phyloP scores from a whole-genome alignment of 2,329 filamentous ascomycete species.

The Fusarium sp. region DNA sequence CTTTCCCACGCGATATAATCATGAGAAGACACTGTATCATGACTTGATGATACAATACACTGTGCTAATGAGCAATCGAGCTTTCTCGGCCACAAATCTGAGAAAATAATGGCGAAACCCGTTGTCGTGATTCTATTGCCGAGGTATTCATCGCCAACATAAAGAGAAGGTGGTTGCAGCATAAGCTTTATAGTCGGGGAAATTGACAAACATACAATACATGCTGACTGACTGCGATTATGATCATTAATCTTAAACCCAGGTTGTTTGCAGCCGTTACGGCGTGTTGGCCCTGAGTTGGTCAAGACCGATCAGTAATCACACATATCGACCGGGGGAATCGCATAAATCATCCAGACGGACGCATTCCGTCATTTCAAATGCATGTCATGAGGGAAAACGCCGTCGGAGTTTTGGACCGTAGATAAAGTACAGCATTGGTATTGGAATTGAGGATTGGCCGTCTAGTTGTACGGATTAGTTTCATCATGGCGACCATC shows the following conservation, averaged over 20 bases:
- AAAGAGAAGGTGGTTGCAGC: rapidly evolving
- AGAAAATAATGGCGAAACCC: neutral
- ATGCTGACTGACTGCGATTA: neutral
- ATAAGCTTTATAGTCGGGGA: slow-evolving; percentile 1
- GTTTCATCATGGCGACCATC: slow-evolving; percentile 16
- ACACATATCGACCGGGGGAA: neutral
- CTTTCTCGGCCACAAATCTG: too few relatives aligned
- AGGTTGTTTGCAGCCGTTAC: neutral
- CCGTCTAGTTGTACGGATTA: neutral
- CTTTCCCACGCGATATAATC: neutral
- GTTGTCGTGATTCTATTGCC: neutral
- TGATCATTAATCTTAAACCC: slow-evolving; percentile 33
- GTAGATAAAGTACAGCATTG: neutral
- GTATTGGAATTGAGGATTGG: neutral
- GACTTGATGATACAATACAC: neutral
- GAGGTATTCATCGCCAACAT: neutral
- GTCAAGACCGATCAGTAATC: slow-evolving; percentile 35
- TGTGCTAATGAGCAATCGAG: neutral
- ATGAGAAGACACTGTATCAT: neutral
- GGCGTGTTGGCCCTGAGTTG: neutral
- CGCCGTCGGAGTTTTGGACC: neutral
- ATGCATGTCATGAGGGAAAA: neutral
- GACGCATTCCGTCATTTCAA: neutral
- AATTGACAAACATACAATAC: neutral
- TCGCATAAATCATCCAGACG: slow-evolving; percentile 6